phyloP scores from a whole-genome alignment of 1,284 basidiomycete genomes.

The Volvariella volvacea region DNA sequence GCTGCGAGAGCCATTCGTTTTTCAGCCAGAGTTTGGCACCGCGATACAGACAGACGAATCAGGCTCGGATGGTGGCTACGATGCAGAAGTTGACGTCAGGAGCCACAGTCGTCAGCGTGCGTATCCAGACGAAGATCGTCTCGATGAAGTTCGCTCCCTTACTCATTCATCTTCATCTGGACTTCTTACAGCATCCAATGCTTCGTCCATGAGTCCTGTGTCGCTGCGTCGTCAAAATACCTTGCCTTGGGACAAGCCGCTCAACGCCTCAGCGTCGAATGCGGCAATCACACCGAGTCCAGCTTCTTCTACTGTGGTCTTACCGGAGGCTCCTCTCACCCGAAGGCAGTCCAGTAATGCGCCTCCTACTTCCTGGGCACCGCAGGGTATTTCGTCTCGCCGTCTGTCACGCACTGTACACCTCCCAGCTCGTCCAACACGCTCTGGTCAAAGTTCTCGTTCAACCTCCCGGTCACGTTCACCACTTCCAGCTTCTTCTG shows the following conservation, averaged over 20 bases:
- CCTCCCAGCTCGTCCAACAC: constrained; percentile 60
- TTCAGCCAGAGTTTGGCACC: constrained; percentile 50
- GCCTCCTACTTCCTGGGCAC: constrained; percentile 41
- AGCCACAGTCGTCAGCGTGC: constrained; percentile 72
- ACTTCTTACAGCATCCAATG: constrained; percentile 50
- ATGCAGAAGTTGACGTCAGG: constrained; percentile 61
- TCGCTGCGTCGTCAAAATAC: constrained; percentile 61
- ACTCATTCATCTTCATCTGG: constrained; percentile 51
- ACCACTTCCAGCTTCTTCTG: constrained; percentile 75
- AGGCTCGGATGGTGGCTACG: constrained; percentile 73
- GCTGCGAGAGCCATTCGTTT: constrained; percentile 53
- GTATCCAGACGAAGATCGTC: constrained; percentile 42
- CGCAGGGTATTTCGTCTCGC: constrained; percentile 56
- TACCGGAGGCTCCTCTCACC: constrained; percentile 57
- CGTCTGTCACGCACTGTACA: constrained; percentile 78
- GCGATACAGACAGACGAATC: constrained; percentile 60
- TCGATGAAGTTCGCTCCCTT: constrained; percentile 32
- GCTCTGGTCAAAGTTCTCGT: constrained; percentile 82
- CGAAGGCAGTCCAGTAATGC: constrained; percentile 47
- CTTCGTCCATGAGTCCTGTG: constrained; percentile 55
- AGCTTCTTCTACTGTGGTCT: constrained; percentile 44
- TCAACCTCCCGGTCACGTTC: constrained; percentile 95
- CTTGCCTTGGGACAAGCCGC: constrained; percentile 59
- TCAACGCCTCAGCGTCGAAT: constrained; percentile 42
- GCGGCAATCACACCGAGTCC: constrained; percentile 49